phyloP scores from a whole-genome alignment of 139 green algal genomes.

The Chlorella sp. region DNA sequence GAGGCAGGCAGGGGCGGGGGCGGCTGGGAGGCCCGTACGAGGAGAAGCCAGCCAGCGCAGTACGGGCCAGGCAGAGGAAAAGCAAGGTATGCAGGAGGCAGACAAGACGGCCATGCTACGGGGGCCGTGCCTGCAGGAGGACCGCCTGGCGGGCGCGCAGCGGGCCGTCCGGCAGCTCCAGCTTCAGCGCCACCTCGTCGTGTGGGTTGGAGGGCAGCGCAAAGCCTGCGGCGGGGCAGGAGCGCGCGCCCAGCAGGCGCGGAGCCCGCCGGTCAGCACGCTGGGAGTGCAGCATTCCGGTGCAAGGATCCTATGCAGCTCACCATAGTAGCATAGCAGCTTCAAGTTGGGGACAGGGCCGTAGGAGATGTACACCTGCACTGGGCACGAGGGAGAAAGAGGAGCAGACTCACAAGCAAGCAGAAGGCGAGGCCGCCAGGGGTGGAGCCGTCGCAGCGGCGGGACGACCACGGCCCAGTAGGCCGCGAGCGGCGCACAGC shows the following conservation, averaged over 20 bases:
- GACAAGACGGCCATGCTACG: too few species aligned
- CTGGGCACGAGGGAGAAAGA: neutral
- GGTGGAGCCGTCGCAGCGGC: too few species aligned
- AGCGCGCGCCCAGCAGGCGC: neutral
- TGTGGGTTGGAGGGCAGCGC: constrained; percentile 56
- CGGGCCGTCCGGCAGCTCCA: constrained; percentile 26
- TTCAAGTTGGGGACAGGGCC: constrained; percentile 70
- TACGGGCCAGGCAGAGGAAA: too few species aligned
- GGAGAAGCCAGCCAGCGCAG: too few species aligned
- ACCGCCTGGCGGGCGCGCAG: neutral
- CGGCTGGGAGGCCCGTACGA: too few species aligned
- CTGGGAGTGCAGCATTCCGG: neutral
- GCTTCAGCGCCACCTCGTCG: constrained; percentile 46
- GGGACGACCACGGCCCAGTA: too few species aligned
- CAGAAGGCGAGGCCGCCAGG: neutral
- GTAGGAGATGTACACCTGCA: constrained; percentile 72
- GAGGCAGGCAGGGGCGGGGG: too few species aligned
- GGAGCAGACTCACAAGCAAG: neutral
- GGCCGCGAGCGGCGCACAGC: neutral
- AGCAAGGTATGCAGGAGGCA: too few species aligned
- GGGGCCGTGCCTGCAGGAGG: too few species aligned
- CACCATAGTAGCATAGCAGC: constrained; percentile 81
- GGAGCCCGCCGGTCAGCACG: neutral
- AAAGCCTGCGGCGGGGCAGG: constrained; percentile 51
- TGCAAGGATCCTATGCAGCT: constrained; percentile 20